Percentiles rank a stretch among this genome's conserved stretches.
Conservation (phyloP, 192 early-diverging fungal species). For the Dissophora ornata region DNA sequence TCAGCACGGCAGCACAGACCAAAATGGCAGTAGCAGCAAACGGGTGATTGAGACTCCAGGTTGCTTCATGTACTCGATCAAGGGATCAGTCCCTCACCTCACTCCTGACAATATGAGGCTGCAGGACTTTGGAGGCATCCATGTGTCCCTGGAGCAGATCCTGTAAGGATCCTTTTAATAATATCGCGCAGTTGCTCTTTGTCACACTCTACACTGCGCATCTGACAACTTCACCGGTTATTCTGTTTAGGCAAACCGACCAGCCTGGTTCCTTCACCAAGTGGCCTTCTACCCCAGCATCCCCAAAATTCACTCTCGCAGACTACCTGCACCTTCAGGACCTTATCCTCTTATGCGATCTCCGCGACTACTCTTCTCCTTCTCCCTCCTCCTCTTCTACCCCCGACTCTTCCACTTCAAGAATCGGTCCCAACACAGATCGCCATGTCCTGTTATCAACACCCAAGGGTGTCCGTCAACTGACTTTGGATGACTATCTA, state of each 20-base stretch:
- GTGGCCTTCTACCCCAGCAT: conserved; percentile 16
- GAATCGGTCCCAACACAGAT: conserved; percentile 58
- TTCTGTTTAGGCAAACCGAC: conserved; percentile 21
- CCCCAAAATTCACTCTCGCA: conserved; percentile 16
- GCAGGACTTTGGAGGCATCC: conserved; percentile 56
- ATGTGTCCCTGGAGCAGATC: conserved; percentile 62
- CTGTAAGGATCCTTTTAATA: conserved; percentile 33
- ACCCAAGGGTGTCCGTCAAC: conserved; percentile 61
- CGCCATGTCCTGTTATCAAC: conserved; percentile 61
- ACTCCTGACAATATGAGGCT: conserved; percentile 60
- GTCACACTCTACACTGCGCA: no score
- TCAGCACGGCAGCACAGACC: conserved; percentile 5
- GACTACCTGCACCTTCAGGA: conserved; percentile 60
- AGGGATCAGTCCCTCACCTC: conserved; percentile 67
- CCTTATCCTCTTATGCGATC: conserved; percentile 60
- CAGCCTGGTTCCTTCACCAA: conserved; percentile 34
- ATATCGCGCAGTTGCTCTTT: no score
- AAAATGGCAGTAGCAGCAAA: conserved; percentile 10
- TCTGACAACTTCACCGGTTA: conserved; percentile 1
- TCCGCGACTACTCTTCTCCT: conserved; percentile 56
- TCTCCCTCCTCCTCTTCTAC: conserved; percentile 1
- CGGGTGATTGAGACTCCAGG: conserved; percentile 61
- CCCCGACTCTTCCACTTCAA: conserved; percentile 1
- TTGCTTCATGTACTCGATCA: conserved; percentile 61
- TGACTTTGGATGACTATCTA: conserved; percentile 58